phyloP scores from a whole-genome alignment of 345 rosid genomes.

The Gossypioides kirkii region DNA sequence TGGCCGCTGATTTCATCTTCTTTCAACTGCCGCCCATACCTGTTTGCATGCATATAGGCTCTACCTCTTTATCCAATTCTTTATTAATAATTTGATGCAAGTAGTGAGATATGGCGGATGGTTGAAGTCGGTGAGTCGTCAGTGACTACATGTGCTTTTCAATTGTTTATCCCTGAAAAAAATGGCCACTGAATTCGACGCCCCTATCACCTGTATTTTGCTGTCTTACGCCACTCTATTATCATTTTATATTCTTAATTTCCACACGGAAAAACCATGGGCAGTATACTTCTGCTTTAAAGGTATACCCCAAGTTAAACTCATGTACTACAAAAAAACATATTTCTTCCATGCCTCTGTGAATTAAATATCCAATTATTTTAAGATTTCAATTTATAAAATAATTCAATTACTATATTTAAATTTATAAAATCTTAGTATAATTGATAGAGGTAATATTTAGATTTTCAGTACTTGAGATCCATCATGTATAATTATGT shows the following conservation, averaged over 20 bases:
- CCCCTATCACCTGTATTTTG: neutral
- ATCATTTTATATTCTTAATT: too few species aligned
- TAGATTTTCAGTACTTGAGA: too few species aligned
- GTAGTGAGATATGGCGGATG: neutral
- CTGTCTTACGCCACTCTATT: neutral
- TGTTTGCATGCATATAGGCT: neutral
- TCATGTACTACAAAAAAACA: too few species aligned
- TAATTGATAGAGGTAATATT: too few species aligned
- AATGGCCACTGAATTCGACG: neutral
- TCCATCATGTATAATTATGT: too few species aligned
- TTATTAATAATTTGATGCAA: neutral
- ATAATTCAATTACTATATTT: too few species aligned
- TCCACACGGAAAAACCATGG: too few species aligned
- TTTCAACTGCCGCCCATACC: neutral
- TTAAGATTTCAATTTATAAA: too few species aligned
- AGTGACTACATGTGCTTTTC: neutral
- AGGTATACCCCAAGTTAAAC: neutral
- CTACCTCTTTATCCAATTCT: neutral
- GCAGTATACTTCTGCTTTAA: too few species aligned
- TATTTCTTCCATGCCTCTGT: too few species aligned
- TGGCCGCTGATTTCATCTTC: neutral
- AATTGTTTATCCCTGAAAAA: neutral
- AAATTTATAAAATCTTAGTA: too few species aligned
- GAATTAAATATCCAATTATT: too few species aligned
- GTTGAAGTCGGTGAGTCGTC: slow-evolving; percentile 3